Evolutionary conservation across 805 yeast species (phyloP), one percentile per base, ranked within the genome.

Genomic region (Yarrowia sp.): DNA sequence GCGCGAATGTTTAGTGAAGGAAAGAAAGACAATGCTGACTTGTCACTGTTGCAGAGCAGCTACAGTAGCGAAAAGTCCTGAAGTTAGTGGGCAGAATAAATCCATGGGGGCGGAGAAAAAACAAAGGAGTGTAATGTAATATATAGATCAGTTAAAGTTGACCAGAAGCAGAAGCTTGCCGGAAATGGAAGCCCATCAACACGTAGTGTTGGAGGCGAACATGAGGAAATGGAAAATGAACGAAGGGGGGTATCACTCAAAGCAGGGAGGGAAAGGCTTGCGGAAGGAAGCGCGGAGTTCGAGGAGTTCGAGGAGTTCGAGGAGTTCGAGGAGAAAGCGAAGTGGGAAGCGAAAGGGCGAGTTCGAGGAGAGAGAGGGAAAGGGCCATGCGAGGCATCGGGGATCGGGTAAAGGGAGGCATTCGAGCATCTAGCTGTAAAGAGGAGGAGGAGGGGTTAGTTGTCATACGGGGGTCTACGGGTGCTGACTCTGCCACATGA

Each of bases 71-170:
- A 44, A 44, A 14, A 30, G 34, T 9, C 2, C 34, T 24, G 17
- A 7, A 24, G 43, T 52, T 52, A 36, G 58, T 36, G n/a, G 42
- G 13, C 38, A 34, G 13, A 17, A 30, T 12, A 19, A 2, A 34
- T 52, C 56, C 36, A 17, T 24, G 30, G 7, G 13, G 39, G 9
- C 15, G 17, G n/a, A 19, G 19, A 9, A 17, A 33, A 34, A 52
- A 47, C 14, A 19, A 36, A 38, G 15, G 20, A 24, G 58, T 36
- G 19, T 13, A 36, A 52, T 38, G 36, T 9, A 34, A 38, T 52
- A 52, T 52, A 52, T 52, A 52, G 58, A 52, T 52, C 58, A 5
- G 43, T 36, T 17, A 34, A 20, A 19, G 42, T 20, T 36, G 7
- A 13, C 17, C 56, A 8, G 33, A 17, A 34, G 39, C 55, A 12